Evolutionary conservation across 176 grass and related monocot species (phyloP).

Genomic region (Ampelocalamus luodianensis): DNA sequence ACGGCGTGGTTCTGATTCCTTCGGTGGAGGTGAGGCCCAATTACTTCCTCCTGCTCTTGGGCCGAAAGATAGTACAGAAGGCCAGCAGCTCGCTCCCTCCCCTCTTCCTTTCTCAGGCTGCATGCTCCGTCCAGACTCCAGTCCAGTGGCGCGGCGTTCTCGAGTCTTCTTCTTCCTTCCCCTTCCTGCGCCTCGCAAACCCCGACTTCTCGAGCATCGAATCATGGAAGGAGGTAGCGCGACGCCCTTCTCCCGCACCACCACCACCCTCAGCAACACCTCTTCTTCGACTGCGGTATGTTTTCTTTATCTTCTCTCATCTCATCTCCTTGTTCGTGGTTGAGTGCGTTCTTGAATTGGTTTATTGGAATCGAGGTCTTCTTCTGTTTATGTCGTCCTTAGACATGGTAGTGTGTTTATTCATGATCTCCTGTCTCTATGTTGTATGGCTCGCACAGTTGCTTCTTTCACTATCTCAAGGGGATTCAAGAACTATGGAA

Average conservation of each 20-base stretch:
- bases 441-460: background rate
- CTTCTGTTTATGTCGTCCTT: background rate
- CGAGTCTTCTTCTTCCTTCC: background rate
- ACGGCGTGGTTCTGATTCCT: no score
- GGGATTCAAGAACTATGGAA: background rate
- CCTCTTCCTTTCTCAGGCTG: no score
- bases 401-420: background rate
- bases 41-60: no score
- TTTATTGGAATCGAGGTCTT: conserved; percentile 30
- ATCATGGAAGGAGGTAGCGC: conserved; percentile 34
- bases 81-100: no score
- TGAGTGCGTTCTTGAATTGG: background rate
- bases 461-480: background rate
- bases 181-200: background rate
- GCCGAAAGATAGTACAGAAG: no score
- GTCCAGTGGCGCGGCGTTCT: background rate
- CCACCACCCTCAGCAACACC: conserved; percentile 14
- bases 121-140: background rate
- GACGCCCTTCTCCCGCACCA: background rate
- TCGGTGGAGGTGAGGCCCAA: no score
- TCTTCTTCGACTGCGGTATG: conserved; percentile 32
- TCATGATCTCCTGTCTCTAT: background rate
- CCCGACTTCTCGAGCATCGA: conserved; percentile 1
- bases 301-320: background rate
- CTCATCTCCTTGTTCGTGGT: background rate